Percentiles rank a stretch among this genome's conserved stretches.
phyloP scores from a whole-genome alignment of 2,329 filamentous ascomycete species.

The Apiospora malaysiana region DNA sequence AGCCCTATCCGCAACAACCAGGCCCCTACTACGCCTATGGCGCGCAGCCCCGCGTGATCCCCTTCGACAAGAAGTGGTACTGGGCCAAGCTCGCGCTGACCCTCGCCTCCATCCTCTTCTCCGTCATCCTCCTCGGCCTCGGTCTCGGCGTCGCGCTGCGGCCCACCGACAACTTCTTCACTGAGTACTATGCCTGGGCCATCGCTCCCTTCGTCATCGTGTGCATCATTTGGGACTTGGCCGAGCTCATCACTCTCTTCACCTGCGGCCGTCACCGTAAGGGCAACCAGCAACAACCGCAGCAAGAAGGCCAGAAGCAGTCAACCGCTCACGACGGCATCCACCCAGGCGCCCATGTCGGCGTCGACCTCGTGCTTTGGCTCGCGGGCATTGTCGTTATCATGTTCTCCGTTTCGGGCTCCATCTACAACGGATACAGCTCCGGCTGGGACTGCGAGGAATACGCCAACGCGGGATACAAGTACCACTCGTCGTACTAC shows the following conservation, averaged over 20 bases:
- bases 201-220: conserved; percentile 21
- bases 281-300: not conserved
- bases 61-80: conserved; percentile 26
- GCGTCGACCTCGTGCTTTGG: conserved; percentile 25
- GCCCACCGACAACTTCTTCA: not conserved
- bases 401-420: conserved; percentile 15
- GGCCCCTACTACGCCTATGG: not conserved
- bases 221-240: conserved; percentile 23
- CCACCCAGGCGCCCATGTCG: conserved; percentile 26
- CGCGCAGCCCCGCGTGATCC: conserved; percentile 10
- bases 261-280: conserved; percentile 22
- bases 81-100: conserved; percentile 23
- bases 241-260: conserved; percentile 23
- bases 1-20: not conserved
- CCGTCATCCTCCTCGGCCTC: conserved; percentile 19
- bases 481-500: not conserved
- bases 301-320: not conserved
- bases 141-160: conserved; percentile 5
- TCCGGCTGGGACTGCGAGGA: not conserved
- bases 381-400: conserved; percentile 21
- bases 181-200: not conserved
- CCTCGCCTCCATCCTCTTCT: conserved; percentile 22
- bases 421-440: not conserved
- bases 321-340: conserved; percentile 17
- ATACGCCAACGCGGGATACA: too few relatives aligned